Evolutionary conservation across 148 eudicot species (phyloP), one percentile per base, ranked within the genome.

Genomic region (Hydrangea macrophylla): DNA sequence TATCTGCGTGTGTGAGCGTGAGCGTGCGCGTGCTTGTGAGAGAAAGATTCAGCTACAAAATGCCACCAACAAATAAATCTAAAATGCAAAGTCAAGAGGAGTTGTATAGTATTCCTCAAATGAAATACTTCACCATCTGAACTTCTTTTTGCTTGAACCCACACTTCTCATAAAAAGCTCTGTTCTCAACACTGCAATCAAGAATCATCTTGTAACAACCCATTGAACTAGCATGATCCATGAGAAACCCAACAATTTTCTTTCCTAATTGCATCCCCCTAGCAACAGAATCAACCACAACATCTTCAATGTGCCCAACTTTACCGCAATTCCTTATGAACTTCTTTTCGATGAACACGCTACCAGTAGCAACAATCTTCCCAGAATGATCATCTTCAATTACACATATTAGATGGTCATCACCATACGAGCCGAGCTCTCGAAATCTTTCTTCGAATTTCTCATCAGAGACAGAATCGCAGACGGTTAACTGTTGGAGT

Each of bases 201-300:
- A 93, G 95, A 57, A 93, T 88, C 70, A 93, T 96, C 81, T 93
- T 93, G 75, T 93, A 93, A 70, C 98, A 93, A 55, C 95, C 98
- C 78, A 33, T 75, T 8, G 79, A 68, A 44, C 26, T 64, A 23
- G 95, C 90, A 73, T 93, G 96, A 26, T 85, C 86, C 0, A 72
- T 61, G 15, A 93, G 89, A 62, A 79, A 93, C 30, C 36, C 80
- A 6, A 90, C 58, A 2, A 93, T 64, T 64, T 81, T 93, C 83
- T 90, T 90, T 23, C 98, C 98, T 40, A 93, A 64, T 13, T 93
- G 85, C 86, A 81, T 32, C 12, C 96, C 90, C 25, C 96, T 73
- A 17, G 79, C 80, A 67, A 48, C 74, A 3, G 87, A 72, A 77
- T 90, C 95, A 2, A 90, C 95, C 15, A 93, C 96, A 27, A 90